Base-by-base conservation (phyloP, 805 yeast genomes). In the Nakazawaea laoshanensis region DNA sequence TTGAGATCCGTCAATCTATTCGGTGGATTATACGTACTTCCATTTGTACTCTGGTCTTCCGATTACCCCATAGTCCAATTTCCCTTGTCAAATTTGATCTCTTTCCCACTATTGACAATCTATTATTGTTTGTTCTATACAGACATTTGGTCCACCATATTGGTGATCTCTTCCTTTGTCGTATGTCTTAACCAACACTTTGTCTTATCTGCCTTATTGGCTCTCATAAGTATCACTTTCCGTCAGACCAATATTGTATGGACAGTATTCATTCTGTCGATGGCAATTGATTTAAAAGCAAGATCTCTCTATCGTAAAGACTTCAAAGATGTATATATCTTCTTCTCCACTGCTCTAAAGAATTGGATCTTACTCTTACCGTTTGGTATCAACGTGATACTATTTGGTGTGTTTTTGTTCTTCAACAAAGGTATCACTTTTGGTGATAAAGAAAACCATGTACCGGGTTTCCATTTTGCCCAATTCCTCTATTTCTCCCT, bases 221-320 rank as follows among this genome's bases (percentile, higher is more conserved):
- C 84, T 0, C 65, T 75, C 4, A 19, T 65, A 4, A 80, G 95
- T 47, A 61, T 92, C 23, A 57, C 70, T 49, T 79, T 92, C 50
- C 70, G 98, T 41, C 98, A 92, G 47, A 92, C 98, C 0, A 92
- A 92, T 47, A 77, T 92, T 21, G 62, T 87, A 1, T 92, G 98
- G 98, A 66, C 74, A 10, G 74, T 70, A 0, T 76, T 83, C 42
- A 61, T 78, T 1, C 57, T 74, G 33, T 66, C 72, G 0, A 52
- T 74, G 1, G 59, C 74, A 7, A 51, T 82, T 18, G 86, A 79
- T 44, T 53, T 66, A 16, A 59, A 59, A 30, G 53, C 65, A 12
- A 59, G 64, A 6, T 54, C 59, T 38, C 53, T 57, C 30, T 60
- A 62, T 37, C 55, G 56, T 9, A 47, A 51, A 11, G 45, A 53